Evolutionary conservation across 2,329 filamentous ascomycete species (phyloP).

Genomic region (Colletotrichum lindemuthianum): DNA sequence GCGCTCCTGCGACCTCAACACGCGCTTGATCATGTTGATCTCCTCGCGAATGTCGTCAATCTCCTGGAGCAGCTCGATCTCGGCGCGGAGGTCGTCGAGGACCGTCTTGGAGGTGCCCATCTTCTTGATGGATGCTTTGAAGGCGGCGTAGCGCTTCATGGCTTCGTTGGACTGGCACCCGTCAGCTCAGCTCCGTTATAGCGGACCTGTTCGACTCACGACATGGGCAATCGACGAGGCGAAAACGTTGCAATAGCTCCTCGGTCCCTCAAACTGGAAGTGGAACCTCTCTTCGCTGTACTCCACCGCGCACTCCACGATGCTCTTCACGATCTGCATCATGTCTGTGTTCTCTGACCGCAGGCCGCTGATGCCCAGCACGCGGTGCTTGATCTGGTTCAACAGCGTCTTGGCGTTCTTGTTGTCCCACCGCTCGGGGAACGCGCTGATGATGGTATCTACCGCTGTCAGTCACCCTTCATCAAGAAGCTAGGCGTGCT

Average conservation of each 20-base stretch:
- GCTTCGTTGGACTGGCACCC: slow-evolving; percentile 28
- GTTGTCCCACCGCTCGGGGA: slow-evolving; percentile 37
- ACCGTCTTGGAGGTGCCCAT: slow-evolving; percentile 37
- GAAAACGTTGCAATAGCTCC: slow-evolving; percentile 35
- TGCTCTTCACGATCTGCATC: slow-evolving; percentile 24
- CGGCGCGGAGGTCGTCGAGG: slow-evolving; percentile 37
- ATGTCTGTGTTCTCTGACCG: slow-evolving; percentile 32
- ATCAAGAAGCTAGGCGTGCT: neutral
- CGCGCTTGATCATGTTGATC: slow-evolving; percentile 37
- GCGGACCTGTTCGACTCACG: slow-evolving; percentile 5
- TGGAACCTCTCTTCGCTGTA: slow-evolving; percentile 38
- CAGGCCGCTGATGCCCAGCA: slow-evolving; percentile 25
- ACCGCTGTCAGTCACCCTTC: neutral
- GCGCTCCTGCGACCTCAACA: slow-evolving; percentile 35
- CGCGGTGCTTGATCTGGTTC: slow-evolving; percentile 36
- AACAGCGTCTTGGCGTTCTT: slow-evolving; percentile 38
- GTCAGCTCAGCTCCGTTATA: neutral
- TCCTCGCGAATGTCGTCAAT: slow-evolving; percentile 35
- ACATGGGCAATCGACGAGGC: slow-evolving; percentile 32
- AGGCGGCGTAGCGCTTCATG: slow-evolving; percentile 36
- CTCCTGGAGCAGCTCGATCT: slow-evolving; percentile 38
- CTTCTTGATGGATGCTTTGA: slow-evolving; percentile 34
- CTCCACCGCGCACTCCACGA: slow-evolving; percentile 26
- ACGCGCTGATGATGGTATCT: slow-evolving; percentile 37
- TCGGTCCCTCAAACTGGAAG: slow-evolving; percentile 36